These are phyloP conservation scores for Aspergillus fructus DNA, from an alignment of 2,329 filamentous ascomycete genomes.

Conservation along the genomic window DNA sequence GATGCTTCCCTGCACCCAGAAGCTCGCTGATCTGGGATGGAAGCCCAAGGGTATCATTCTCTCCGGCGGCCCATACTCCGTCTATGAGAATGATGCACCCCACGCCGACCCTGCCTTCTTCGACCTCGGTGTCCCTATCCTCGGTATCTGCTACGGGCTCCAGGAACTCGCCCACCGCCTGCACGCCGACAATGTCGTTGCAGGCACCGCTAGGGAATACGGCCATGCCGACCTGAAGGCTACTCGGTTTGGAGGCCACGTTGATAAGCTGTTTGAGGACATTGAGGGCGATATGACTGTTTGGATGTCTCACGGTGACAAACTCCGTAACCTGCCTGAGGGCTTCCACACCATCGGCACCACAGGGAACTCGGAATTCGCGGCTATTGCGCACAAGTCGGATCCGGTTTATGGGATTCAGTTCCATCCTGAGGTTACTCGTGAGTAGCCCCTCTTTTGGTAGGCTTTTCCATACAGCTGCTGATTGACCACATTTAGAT, in stretches of 20 bases:
- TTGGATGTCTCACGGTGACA: constrained; percentile 90
- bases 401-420: constrained; percentile 75
- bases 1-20: constrained; percentile 83
- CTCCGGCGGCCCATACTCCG: constrained; percentile 63
- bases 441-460: neutral
- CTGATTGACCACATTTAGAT: constrained; percentile 12
- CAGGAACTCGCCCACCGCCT: constrained; percentile 74
- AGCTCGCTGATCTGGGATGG: constrained; percentile 72
- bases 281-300: constrained; percentile 69
- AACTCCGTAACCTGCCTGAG: constrained; percentile 71
- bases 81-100: constrained; percentile 75
- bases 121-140: constrained; percentile 65
- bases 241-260: constrained; percentile 57
- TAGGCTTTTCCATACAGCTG: neutral
- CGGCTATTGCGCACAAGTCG: constrained; percentile 63
- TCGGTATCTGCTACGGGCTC: constrained; percentile 62
- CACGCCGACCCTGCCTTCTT: constrained; percentile 83
- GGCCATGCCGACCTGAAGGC: constrained; percentile 68
- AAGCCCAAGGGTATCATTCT: constrained; percentile 73
- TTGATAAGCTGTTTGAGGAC: constrained; percentile 76
- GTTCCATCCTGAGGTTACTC: constrained; percentile 83
- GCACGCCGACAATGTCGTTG: constrained; percentile 64
- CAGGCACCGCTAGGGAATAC: constrained; percentile 68
- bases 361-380: constrained; percentile 74
- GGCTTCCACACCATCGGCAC: constrained; percentile 72